phyloP scores from a whole-genome alignment of 2,329 filamentous ascomycete species.

The Penicillium sp. region DNA sequence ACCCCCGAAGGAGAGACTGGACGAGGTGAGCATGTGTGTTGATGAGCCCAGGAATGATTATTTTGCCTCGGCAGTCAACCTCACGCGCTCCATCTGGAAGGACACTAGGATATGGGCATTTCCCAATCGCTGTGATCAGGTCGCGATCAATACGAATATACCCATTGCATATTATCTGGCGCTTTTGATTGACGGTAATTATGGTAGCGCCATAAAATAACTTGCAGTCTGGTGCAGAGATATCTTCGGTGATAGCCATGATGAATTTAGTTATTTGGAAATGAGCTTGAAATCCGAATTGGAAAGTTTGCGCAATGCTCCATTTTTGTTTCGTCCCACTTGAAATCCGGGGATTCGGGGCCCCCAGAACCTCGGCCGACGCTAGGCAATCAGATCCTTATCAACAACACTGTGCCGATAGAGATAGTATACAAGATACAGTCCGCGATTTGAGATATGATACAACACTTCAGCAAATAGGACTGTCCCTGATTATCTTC shows the following conservation, averaged over 20 bases:
- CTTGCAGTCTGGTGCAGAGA: conserved; percentile 4
- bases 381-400: conserved; percentile 16
- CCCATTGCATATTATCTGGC: conserved; percentile 16
- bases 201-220: conserved; percentile 19
- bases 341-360: neutral
- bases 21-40: conserved; percentile 40
- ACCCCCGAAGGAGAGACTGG: conserved; percentile 36
- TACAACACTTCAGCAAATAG: neutral
- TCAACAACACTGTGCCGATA: conserved; percentile 9
- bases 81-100: conserved; percentile 10
- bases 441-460: conserved; percentile 3
- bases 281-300: neutral
- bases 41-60: conserved; percentile 38
- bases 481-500: neutral
- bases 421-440: conserved; percentile 1
- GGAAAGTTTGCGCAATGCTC: neutral
- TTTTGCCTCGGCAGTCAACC: conserved; percentile 30
- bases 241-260: neutral
- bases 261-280: neutral
- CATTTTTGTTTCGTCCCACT: neutral
- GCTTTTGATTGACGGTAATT: conserved; percentile 17
- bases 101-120: neutral
- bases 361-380: conserved; percentile 11
- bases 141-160: conserved; percentile 13
- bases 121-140: conserved; percentile 9